Percentiles rank a stretch among this genome's conserved stretches.
phyloP scores from a whole-genome alignment of 2,329 filamentous ascomycete genomes.

The Raffaelea albimanens region DNA sequence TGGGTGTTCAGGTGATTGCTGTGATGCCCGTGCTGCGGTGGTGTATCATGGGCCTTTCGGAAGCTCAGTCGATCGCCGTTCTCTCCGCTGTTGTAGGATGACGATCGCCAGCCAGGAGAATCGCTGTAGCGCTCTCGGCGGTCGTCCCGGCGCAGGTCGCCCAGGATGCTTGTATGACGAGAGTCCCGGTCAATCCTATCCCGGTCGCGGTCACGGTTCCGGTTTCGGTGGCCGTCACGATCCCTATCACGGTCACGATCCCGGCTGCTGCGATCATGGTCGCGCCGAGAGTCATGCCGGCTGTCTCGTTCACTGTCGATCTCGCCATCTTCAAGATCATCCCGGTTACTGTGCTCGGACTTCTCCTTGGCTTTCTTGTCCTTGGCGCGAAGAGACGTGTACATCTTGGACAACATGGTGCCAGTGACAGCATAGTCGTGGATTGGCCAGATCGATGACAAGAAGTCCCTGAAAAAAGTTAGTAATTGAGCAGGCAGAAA shows the following conservation, averaged over 20 bases:
- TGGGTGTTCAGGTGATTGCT: no score
- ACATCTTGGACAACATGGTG: constrained; percentile 26
- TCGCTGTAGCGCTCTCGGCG: not conserved
- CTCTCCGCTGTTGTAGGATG: not conserved
- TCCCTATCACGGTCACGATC: constrained; percentile 8
- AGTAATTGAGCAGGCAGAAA: not conserved
- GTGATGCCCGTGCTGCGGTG: no score
- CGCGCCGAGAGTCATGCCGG: constrained; percentile 16
- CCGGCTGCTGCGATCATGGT: constrained; percentile 12
- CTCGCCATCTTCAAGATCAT: constrained; percentile 27
- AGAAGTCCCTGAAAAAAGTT: constrained; percentile 21
- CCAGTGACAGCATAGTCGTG: constrained; percentile 26
- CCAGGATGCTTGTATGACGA: constrained; percentile 16
- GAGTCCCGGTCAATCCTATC: constrained; percentile 24
- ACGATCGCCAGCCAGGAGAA: not conserved
- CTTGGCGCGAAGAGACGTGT: constrained; percentile 23
- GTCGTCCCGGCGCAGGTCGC: constrained; percentile 6
- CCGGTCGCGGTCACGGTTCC: constrained; percentile 22
- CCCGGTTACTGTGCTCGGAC: constrained; percentile 12
- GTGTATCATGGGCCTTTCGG: constrained; percentile 10
- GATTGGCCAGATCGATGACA: constrained; percentile 29
- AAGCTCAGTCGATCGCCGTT: constrained; percentile 16
- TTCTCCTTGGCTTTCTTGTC: constrained; percentile 20
- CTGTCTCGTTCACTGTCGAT: constrained; percentile 26
- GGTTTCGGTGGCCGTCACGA: constrained; percentile 24